A percentile compares a stretch with the other conserved stretches of the same genome.
These are phyloP conservation scores for Alternaria brassicae DNA, from an alignment of 2,329 filamentous ascomycete genomes.

Conservation along the genomic window DNA sequence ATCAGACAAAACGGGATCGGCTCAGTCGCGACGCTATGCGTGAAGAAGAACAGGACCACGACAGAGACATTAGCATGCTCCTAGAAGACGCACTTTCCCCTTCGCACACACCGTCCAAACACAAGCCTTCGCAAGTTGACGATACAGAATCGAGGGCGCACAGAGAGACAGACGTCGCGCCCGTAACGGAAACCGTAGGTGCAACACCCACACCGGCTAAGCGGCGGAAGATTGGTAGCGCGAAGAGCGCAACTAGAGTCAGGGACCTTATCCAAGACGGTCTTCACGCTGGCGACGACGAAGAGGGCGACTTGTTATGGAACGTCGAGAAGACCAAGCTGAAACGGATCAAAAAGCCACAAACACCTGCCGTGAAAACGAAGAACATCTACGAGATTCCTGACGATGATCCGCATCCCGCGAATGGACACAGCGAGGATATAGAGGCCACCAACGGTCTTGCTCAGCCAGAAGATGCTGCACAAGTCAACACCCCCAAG, in stretches of 20 bases:
- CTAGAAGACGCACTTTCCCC: not conserved
- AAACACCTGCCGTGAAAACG: not conserved
- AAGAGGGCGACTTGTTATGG: not conserved
- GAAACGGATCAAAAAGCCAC: slow-evolving; percentile 13
- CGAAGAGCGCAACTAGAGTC: slow-evolving; percentile 3
- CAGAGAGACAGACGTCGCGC: not conserved
- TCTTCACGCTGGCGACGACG: not conserved
- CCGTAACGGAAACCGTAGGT: accelerated
- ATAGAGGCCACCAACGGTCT: not conserved
- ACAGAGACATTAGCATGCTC: not conserved
- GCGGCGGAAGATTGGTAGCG: slow-evolving; percentile 6
- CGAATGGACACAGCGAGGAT: not conserved
- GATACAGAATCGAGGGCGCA: not conserved
- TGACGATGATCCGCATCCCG: slow-evolving; percentile 1
- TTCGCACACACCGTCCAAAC: not conserved
- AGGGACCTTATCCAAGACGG: slow-evolving; percentile 3
- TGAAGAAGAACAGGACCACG: not conserved
- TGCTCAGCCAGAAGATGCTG: not conserved
- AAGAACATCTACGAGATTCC: slow-evolving; percentile 8
- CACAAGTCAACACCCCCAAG: not conserved
- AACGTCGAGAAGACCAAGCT: slow-evolving; percentile 1
- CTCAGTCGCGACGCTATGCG: not conserved
- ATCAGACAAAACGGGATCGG: slow-evolving; percentile 1
- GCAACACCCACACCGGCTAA: not conserved
- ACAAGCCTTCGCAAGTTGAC: not conserved